Evolutionary conservation across 306 rosid genomes (phyloP).

Genomic region (Quercus engelmannii): DNA sequence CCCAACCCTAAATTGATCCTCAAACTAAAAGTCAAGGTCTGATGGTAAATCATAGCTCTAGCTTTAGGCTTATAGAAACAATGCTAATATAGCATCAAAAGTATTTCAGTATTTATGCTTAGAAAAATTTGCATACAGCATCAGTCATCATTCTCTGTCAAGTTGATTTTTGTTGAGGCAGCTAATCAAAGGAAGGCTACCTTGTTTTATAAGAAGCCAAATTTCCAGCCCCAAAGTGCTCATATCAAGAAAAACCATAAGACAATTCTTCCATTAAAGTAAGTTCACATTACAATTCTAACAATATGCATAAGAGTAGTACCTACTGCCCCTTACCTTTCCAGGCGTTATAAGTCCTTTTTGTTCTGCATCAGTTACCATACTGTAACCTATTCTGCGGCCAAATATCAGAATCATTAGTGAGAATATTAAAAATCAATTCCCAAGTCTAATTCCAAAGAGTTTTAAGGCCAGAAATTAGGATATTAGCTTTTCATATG

Average conservation of each 20-base stretch:
- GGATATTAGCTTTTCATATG: slow-evolving; percentile 9
- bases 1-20: background rate
- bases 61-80: background rate
- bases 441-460: background rate
- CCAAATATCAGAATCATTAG: slow-evolving; percentile 16
- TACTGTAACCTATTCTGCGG: slow-evolving; percentile 90
- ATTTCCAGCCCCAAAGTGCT: background rate
- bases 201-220: background rate
- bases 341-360: slow-evolving; percentile 87
- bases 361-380: slow-evolving; percentile 91
- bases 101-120: background rate
- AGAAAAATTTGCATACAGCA: background rate
- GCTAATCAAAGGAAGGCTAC: slow-evolving; percentile 10
- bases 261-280: background rate
- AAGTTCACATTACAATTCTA: slow-evolving; percentile 5
- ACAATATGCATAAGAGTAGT: slow-evolving; percentile 3
- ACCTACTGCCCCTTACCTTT: slow-evolving; percentile 50
- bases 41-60: background rate
- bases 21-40: background rate
- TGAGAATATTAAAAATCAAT: background rate
- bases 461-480: background rate
- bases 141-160: background rate
- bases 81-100: background rate
- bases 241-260: slow-evolving; percentile 1
- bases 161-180: background rate